Conservation (phyloP, 2,329 filamentous ascomycete genomes). For the Pyrenophora teres region DNA sequence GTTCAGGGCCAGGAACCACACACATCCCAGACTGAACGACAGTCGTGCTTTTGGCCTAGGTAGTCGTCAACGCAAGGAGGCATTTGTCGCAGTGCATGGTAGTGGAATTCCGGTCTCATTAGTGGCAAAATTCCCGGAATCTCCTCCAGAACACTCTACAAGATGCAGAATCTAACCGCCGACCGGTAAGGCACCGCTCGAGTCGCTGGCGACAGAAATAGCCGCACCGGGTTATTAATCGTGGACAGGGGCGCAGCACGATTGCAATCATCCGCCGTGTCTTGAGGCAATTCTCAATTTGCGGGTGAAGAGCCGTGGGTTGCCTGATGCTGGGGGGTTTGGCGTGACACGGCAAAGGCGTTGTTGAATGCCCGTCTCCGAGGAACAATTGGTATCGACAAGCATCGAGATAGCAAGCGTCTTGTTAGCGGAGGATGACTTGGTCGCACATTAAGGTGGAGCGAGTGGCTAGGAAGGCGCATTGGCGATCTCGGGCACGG, state of each 20-base stretch:
- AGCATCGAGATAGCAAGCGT: slow-evolving; percentile 13
- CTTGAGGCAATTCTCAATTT: slow-evolving; percentile 20
- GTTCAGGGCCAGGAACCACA: background rate
- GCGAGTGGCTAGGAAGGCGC: too few relatives aligned
- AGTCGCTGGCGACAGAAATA: slow-evolving; percentile 10
- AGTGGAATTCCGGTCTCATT: too few relatives aligned
- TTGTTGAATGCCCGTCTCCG: background rate
- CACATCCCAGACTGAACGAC: background rate
- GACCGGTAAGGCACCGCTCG: slow-evolving; percentile 3
- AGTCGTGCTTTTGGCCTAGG: background rate
- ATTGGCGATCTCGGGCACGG: too few relatives aligned
- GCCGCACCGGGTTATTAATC: slow-evolving; percentile 17
- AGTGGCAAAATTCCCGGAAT: too few relatives aligned
- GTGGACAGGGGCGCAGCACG: slow-evolving; percentile 15
- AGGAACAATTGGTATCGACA: slow-evolving; percentile 11
- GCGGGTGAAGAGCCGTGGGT: slow-evolving; percentile 6
- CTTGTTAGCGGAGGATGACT: background rate
- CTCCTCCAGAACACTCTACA: background rate
- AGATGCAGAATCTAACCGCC: slow-evolving; percentile 1
- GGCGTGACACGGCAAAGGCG: slow-evolving; percentile 8
- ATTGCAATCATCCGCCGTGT: slow-evolving; percentile 19
- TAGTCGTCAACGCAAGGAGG: background rate
- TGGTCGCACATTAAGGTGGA: background rate
- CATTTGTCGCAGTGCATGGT: too few relatives aligned
- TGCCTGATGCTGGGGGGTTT: slow-evolving; percentile 14